Evolutionary conservation across 2,329 filamentous ascomycete species (phyloP).

Genomic region (Pezicula rhizophila): DNA sequence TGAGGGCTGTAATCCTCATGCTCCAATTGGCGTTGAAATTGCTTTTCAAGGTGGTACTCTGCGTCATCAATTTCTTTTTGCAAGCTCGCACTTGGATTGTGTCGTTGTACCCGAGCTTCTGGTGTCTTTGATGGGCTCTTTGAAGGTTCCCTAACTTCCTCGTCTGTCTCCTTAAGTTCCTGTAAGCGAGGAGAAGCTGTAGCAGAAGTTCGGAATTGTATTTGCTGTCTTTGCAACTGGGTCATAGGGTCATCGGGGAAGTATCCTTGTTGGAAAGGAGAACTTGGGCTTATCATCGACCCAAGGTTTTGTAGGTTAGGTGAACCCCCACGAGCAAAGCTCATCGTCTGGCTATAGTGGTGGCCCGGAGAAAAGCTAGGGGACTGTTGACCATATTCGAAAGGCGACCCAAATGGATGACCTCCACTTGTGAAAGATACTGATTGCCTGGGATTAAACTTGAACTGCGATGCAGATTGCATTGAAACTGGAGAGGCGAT

Average conservation of each 20-base stretch:
- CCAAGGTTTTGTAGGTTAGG: conserved; percentile 53
- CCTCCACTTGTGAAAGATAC: conserved; percentile 58
- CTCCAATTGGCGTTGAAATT: conserved; percentile 71
- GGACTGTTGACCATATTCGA: conserved; percentile 59
- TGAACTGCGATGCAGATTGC: conserved; percentile 45
- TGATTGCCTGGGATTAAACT: conserved; percentile 66
- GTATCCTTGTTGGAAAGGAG: conserved; percentile 45
- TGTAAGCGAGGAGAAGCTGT: conserved; percentile 58
- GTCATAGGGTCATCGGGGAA: conserved; percentile 31
- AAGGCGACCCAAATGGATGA: conserved; percentile 56
- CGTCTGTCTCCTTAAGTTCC: conserved; percentile 69
- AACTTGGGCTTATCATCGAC: conserved; percentile 56
- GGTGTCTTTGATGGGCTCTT: conserved; percentile 51
- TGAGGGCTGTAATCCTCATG: conserved; percentile 72
- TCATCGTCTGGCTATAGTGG: conserved; percentile 46
- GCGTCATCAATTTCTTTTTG: conserved; percentile 82
- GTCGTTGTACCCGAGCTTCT: conserved; percentile 54
- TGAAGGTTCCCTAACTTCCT: conserved; percentile 28
- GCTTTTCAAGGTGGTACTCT: conserved; percentile 78
- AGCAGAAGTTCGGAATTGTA: conserved; percentile 30
- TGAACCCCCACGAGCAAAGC: conserved; percentile 51
- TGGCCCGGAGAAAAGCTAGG: conserved; percentile 45
- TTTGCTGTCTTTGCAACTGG: conserved; percentile 40
- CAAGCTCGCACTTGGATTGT: conserved; percentile 71
- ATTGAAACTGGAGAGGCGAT: conserved; percentile 71